Conservation (phyloP, 192 early-diverging fungal genomes). For the Martensiomyces pterosporus region DNA sequence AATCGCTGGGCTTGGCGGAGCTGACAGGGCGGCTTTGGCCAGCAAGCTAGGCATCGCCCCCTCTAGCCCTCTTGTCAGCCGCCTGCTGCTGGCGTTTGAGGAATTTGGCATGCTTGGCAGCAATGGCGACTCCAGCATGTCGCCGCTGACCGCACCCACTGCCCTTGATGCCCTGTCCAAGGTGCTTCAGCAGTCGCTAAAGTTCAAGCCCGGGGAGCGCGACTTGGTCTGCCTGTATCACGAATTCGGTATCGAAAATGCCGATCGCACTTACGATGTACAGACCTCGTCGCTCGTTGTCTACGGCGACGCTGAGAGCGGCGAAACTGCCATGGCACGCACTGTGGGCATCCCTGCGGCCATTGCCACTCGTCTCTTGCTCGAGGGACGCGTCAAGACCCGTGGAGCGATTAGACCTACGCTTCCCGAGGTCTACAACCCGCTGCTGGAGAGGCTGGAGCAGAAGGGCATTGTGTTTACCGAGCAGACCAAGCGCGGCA, state of each 20-base stretch:
- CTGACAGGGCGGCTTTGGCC: constrained; percentile 1
- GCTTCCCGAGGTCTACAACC: constrained; percentile 64
- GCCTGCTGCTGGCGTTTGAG: constrained; percentile 56
- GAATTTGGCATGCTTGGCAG: constrained; percentile 49
- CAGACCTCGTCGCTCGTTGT: constrained; percentile 66
- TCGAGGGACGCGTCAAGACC: constrained; percentile 50
- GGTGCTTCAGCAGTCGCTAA: constrained; percentile 72
- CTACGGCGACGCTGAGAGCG: constrained; percentile 54
- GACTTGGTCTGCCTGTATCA: constrained; percentile 95
- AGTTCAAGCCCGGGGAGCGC: constrained; percentile 72
- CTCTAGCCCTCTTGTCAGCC: constrained; percentile 44
- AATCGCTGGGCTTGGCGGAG: constrained; percentile 5
- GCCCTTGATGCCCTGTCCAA: constrained; percentile 80
- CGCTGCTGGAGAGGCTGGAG: constrained; percentile 63
- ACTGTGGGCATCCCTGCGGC: constrained; percentile 78
- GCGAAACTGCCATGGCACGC: constrained; percentile 77
- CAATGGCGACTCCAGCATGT: neutral
- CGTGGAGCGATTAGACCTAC: constrained; percentile 66
- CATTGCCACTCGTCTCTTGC: constrained; percentile 68
- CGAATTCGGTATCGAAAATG: constrained; percentile 79
- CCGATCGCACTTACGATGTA: constrained; percentile 56
- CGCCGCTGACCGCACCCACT: constrained; percentile 39
- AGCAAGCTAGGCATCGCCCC: constrained; percentile 39
- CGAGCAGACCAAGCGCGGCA: constrained; percentile 42
- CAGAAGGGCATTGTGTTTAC: constrained; percentile 59